Evolutionary conservation across 1,139 yeast genomes (phyloP).

Genomic region (Protomyces inouyei): DNA sequence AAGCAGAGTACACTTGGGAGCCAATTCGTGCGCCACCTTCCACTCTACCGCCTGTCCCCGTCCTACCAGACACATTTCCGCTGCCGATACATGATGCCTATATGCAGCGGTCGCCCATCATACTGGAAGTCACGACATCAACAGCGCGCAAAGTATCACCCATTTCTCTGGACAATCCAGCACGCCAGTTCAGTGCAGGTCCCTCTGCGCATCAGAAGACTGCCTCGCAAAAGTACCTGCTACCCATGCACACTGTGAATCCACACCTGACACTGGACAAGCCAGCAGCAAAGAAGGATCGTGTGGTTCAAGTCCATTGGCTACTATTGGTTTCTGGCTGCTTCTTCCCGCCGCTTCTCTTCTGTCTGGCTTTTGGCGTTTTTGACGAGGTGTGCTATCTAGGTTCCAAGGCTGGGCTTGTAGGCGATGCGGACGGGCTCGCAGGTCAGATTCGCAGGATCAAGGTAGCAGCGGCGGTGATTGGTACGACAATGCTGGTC

Average conservation of each 20-base stretch:
- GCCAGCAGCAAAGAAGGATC: neutral
- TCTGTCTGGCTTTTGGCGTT: slow-evolving; percentile 11
- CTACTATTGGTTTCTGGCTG: neutral
- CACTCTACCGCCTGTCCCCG: slow-evolving; percentile 19
- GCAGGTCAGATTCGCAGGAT: slow-evolving; percentile 11
- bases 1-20: slow-evolving; percentile 2
- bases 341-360: slow-evolving; percentile 7
- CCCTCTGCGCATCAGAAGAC: slow-evolving; percentile 7
- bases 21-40: slow-evolving; percentile 5
- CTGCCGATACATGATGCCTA: neutral
- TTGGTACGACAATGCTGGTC: neutral
- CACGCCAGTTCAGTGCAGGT: neutral
- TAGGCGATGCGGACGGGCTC: neutral
- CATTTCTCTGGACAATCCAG: neutral
- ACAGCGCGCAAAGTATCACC: neutral
- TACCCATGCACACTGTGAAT: neutral
- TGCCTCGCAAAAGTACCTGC: slow-evolving; percentile 1
- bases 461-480: slow-evolving; percentile 1
- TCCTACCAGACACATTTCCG: slow-evolving; percentile 5
- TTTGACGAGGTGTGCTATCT: slow-evolving; percentile 11
- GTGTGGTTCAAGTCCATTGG: slow-evolving; percentile 6
- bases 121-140: neutral
- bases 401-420: neutral
- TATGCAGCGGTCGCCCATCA: neutral
- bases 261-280: slow-evolving; percentile 16